A percentile compares a stretch with the other conserved stretches of the same genome.
Evolutionary conservation across 192 early-diverging fungal species (phyloP).

Genomic region (Backusella luteola): DNA sequence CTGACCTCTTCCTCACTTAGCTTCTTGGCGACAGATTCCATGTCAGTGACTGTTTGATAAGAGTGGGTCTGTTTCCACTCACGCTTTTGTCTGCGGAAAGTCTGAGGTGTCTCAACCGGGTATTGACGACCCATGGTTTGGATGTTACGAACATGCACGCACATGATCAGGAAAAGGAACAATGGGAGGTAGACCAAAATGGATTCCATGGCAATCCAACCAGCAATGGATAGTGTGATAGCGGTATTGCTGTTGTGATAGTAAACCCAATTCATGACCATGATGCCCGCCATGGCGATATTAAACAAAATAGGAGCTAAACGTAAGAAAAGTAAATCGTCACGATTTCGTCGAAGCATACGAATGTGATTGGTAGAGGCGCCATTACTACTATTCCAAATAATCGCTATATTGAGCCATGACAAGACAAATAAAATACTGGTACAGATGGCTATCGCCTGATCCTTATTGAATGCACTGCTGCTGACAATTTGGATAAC

Average conservation of each 20-base stretch:
- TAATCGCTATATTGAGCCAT: conserved; percentile 8
- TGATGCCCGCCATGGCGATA: neutral
- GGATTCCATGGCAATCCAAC: neutral
- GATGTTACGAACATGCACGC: conserved; percentile 2
- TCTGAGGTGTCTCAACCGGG: conserved; percentile 4
- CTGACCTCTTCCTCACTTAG: neutral
- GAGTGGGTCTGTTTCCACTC: neutral
- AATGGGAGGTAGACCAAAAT: neutral
- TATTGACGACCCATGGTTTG: conserved; percentile 8
- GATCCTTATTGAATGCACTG: neutral
- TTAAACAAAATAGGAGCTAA: conserved; percentile 7
- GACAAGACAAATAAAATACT: neutral
- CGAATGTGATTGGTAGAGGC: conserved; percentile 11
- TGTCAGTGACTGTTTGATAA: neutral
- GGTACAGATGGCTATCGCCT: conserved; percentile 1
- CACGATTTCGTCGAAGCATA: conserved; percentile 7
- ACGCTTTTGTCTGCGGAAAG: neutral
- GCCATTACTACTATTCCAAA: neutral
- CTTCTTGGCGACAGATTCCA: neutral
- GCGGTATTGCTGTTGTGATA: neutral
- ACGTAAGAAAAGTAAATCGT: conserved; percentile 13
- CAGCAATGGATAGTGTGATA: neutral
- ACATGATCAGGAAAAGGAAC: conserved; percentile 12
- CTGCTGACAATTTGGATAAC: neutral
- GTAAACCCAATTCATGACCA: neutral